Base-by-base conservation (phyloP, 768 basidiomycete species). In the Boletellus sp. region DNA sequence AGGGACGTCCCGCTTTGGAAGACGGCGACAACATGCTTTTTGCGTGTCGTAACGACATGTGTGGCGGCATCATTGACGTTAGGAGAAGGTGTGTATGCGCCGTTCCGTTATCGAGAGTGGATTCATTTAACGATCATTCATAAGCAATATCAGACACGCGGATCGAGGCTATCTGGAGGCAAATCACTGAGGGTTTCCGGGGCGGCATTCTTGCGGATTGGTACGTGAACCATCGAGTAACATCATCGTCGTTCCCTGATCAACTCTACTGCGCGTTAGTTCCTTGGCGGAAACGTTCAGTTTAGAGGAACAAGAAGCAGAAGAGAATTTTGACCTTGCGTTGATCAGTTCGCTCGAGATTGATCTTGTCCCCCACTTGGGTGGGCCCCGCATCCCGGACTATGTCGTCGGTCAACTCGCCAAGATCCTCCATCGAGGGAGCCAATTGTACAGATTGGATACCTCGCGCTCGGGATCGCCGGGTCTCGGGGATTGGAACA, bases 1-100 rank as follows among this genome's bases (percentile, higher is more conserved):
- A 85, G 90, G 47, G 95, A 94, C 60, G 71, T 68, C 19, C 93
- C 94, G 0, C 71, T 99, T 3, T 98, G 95, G 95, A 94, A 94
- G 71, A 94, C 92, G 0, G 94, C 93, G n/a, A 92, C 88, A 2
- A 79, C 75, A 13, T 83, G 76, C 59, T 91, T 91, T 67, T 71
- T 94, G 60, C 74, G 74, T 13, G 77, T 90, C 28, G 84, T 90
- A 37, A 87, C 81, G 49, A 85, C 86, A 51, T 82, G 81, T 55
- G 73, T 78, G 1, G 53, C 64, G 22, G 78, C 77, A 48, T 70
- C 91, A 44, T 70, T 79, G 51, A 55, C 54, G 4, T 64, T 87
- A 19, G 79, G 72, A 16, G 61, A 74, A 49, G 73, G 86, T 85
- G 35, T 58, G 17, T n/a, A 34, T 36, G 19, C 43, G 20, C 20